Percentiles rank a stretch among this genome's conserved stretches.
phyloP scores from a whole-genome alignment of 495 filamentous ascomycete species.

The Trichoderma reesei region DNA sequence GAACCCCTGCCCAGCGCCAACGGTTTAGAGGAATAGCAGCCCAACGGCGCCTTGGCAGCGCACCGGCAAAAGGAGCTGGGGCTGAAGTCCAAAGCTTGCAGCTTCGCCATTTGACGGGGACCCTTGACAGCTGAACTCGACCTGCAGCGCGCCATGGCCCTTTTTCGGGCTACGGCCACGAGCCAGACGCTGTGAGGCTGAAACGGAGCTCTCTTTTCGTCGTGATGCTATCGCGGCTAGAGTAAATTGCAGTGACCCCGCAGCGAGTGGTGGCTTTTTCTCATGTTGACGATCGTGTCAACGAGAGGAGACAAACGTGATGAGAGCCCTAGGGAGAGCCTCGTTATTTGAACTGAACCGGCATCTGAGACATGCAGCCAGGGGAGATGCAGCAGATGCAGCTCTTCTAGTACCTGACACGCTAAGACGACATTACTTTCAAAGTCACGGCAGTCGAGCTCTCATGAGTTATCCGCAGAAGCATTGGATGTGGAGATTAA shows the following conservation, averaged over 20 bases:
- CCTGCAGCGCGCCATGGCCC: background rate
- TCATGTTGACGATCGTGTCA: too few relatives aligned
- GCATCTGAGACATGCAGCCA: too few relatives aligned
- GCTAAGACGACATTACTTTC: too few relatives aligned
- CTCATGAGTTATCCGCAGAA: too few relatives aligned
- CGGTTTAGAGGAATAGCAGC: background rate
- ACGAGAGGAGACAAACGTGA: background rate
- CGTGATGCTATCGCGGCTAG: background rate
- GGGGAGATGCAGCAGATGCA: too few relatives aligned
- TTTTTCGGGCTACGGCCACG: background rate
- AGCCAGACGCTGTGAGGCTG: background rate
- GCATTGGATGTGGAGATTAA: too few relatives aligned
- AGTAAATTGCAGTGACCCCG: background rate
- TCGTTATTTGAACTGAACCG: too few relatives aligned
- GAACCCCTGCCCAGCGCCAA: background rate
- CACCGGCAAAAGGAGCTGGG: background rate
- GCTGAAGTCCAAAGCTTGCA: background rate
- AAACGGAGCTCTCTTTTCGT: background rate
- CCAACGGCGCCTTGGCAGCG: background rate
- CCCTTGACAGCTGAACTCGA: slow-evolving; percentile 5
- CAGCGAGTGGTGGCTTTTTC: background rate
- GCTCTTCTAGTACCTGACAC: too few relatives aligned
- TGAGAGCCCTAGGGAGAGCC: background rate
- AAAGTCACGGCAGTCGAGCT: too few relatives aligned
- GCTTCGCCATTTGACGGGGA: background rate